These are phyloP conservation scores for Aspergillus brunneoviolaceus DNA, from an alignment of 2,329 filamentous ascomycete species.

Conservation along the genomic window DNA sequence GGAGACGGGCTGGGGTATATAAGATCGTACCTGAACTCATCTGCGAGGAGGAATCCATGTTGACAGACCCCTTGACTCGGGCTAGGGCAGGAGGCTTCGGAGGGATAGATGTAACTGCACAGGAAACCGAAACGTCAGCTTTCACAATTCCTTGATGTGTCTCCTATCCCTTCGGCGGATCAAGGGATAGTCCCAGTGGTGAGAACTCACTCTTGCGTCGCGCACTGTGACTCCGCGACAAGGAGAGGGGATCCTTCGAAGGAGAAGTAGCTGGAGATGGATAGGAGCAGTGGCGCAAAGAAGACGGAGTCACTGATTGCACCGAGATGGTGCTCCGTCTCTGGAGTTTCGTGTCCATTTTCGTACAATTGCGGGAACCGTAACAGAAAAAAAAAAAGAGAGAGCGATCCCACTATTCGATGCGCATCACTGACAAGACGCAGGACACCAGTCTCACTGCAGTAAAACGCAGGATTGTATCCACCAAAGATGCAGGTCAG, in stretches of 20 bases:
- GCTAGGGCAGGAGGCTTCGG: slow-evolving; percentile 31
- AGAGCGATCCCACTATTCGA: slow-evolving; percentile 16
- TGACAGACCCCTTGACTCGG: slow-evolving; percentile 31
- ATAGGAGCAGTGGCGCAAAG: slow-evolving; percentile 26
- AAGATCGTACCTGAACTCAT: slow-evolving; percentile 20
- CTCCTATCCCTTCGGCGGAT: slow-evolving; percentile 10
- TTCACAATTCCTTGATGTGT: not conserved
- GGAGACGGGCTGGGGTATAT: not conserved
- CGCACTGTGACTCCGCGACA: slow-evolving; percentile 16
- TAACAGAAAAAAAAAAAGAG: slow-evolving; percentile 1
- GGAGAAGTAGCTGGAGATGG: slow-evolving; percentile 20
- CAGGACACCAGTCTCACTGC: slow-evolving; percentile 22
- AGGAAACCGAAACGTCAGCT: slow-evolving; percentile 17
- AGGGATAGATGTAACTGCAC: slow-evolving; percentile 24
- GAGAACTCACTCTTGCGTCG: slow-evolving; percentile 25
- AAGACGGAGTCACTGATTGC: slow-evolving; percentile 24
- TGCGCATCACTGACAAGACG: slow-evolving; percentile 29
- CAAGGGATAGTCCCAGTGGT: slow-evolving; percentile 6
- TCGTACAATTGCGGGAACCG: slow-evolving; percentile 10
- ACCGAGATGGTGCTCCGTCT: slow-evolving; percentile 27
- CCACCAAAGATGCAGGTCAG: slow-evolving; percentile 12
- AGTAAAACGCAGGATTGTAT: slow-evolving; percentile 18
- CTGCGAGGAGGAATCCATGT: slow-evolving; percentile 34
- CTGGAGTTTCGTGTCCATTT: slow-evolving; percentile 28
- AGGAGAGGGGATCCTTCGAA: slow-evolving; percentile 18